These are phyloP conservation scores for Monosporozyma siamensis DNA, from an alignment of 805 yeast species.

Conservation along the genomic window DNA sequence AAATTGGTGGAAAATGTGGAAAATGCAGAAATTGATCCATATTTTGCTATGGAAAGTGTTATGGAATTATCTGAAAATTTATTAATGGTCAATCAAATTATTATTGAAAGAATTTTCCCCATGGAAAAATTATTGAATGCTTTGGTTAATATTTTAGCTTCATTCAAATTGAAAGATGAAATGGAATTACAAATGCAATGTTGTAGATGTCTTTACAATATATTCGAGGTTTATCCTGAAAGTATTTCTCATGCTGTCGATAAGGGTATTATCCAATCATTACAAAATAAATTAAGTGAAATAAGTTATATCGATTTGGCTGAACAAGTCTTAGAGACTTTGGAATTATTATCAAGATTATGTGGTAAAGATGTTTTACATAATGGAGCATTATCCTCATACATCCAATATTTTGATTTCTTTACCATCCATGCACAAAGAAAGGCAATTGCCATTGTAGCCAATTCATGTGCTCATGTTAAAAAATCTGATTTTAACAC, in stretches of 20 bases:
- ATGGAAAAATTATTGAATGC: constrained; percentile 44
- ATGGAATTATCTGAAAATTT: constrained; percentile 56
- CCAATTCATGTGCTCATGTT: constrained; percentile 53
- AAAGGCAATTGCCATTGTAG: constrained; percentile 63
- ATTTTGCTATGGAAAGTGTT: constrained; percentile 50
- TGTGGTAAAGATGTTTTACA: constrained; percentile 43
- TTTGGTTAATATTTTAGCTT: constrained; percentile 48
- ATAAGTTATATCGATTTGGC: constrained; percentile 83
- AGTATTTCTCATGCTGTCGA: constrained; percentile 53
- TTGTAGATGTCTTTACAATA: constrained; percentile 73
- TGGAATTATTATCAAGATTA: constrained; percentile 55
- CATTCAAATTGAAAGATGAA: constrained; percentile 49
- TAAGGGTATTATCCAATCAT: constrained; percentile 54
- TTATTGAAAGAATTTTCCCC: constrained; percentile 59
- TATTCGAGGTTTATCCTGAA: constrained; percentile 65
- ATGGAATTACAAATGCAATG: constrained; percentile 76
- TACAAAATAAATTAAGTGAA: constrained; percentile 59
- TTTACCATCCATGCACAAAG: constrained; percentile 84
- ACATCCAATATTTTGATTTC: constrained; percentile 72
- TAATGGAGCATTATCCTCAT: constrained; percentile 52
- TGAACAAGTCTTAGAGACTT: constrained; percentile 76
- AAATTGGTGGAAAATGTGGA: constrained; percentile 23
- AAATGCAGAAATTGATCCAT: constrained; percentile 43
- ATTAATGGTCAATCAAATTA: constrained; percentile 56
- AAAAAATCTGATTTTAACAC: constrained; percentile 34